Evolutionary conservation across 805 yeast genomes (phyloP).

Genomic region (Wickerhamiella siamensis): DNA sequence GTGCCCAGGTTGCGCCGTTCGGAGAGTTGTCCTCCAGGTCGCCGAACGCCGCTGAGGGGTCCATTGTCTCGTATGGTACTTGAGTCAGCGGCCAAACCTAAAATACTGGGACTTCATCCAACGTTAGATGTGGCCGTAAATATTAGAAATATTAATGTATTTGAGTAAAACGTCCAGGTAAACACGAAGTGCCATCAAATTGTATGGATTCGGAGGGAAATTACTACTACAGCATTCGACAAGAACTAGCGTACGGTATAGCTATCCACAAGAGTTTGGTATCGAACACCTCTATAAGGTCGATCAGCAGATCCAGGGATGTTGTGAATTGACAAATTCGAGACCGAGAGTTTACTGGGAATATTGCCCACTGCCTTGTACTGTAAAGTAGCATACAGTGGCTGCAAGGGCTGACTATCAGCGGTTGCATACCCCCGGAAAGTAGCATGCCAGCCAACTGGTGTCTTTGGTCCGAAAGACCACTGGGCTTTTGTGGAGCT

Average conservation of each 20-base stretch:
- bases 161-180: neutral
- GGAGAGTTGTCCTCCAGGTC: conserved; percentile 21
- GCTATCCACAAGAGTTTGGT: conserved; percentile 48
- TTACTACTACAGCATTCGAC: too few relatives aligned
- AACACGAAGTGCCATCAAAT: neutral
- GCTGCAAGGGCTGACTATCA: conserved; percentile 14
- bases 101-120: too few relatives aligned
- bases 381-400: conserved; percentile 14
- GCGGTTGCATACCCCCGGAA: conserved; percentile 39
- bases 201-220: too few relatives aligned
- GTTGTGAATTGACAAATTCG: conserved; percentile 23
- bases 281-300: conserved; percentile 87
- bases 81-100: too few relatives aligned
- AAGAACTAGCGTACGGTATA: conserved; percentile 31
- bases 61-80: neutral
- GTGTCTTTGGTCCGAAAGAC: conserved; percentile 45
- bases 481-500: conserved; percentile 41
- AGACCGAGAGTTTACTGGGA: conserved; percentile 34
- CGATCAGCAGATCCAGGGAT: conserved; percentile 49
- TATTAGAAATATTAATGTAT: neutral
- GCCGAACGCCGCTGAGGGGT: conserved; percentile 13
- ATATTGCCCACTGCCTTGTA: conserved; percentile 49
- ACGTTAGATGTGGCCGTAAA: neutral
- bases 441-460: conserved; percentile 53
- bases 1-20: conserved; percentile 10